Evolutionary conservation across 2,329 filamentous ascomycete genomes (phyloP), one percentile per base, ranked within the genome.

Genomic region (Aspergillus floridensis): DNA sequence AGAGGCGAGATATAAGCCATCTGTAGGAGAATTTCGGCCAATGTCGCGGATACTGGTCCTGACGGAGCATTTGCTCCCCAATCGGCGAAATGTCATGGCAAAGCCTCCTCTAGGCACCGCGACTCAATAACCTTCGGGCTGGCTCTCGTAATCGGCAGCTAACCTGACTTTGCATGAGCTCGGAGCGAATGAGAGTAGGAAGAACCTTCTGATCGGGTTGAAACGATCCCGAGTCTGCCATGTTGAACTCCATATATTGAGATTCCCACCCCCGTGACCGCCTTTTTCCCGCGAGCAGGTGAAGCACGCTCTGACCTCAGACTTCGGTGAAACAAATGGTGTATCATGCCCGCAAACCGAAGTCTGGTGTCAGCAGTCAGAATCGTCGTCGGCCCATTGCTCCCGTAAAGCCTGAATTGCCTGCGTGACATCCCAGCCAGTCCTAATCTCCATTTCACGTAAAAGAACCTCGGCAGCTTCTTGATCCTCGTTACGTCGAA

Each of bases 361-460:
- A 26, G 10, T 24, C 14, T 21, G 5, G 49, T 31, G 26, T 54
- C 48, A 59, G 16, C 53, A 32, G 46, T 60, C 60, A 6, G 55
- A 53, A 21, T 29, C 32, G 29, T 67, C 63, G 21, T 66, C 66
- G 19, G 62, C 54, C 66, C 69, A 71, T 41, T 70, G 67, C 29
- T 61, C 56, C 26, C 61, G 58, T n/a, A 70, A 57, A 44, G 63
- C 61, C 10, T 61, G 46, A n/a, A 70, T 63, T 35, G 67, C 56
- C n/a, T 53, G 49, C 29, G 65, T 54, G 61, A 68, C 69, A 51
- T 69, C 67, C 67, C 67, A 70, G n/a, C 68, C 65, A 22, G 66
- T 70, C 31, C 64, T 69, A 32, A 57, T 54, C 53, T 68, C 58
- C 59, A 70, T 66, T 14, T 66, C 63, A 22, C 46, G 56, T 14